A percentile compares a stretch with the other conserved stretches of the same genome.
These are phyloP conservation scores for Alternaria novae-zelandiae DNA, from an alignment of 2,329 filamentous ascomycete species.

Conservation along the genomic window DNA sequence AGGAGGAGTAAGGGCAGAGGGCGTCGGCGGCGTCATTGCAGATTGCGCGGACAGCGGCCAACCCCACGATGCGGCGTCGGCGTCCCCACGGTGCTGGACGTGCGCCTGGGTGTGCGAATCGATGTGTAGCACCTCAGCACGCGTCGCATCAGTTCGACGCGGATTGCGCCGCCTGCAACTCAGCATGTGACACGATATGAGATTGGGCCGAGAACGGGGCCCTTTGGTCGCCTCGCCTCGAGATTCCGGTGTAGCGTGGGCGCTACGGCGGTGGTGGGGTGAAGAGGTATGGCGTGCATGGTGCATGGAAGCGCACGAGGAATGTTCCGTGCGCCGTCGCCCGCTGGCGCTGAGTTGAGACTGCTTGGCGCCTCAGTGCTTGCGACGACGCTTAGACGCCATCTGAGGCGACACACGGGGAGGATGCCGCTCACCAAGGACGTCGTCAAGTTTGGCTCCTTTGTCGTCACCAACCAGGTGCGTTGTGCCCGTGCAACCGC, in stretches of 20 bases:
- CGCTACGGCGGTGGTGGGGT: background rate
- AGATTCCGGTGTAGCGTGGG: background rate
- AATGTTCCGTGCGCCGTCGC: slow-evolving; percentile 19
- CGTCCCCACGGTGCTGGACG: slow-evolving; percentile 18
- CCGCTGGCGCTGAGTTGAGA: slow-evolving; percentile 1
- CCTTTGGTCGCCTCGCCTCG: slow-evolving; percentile 3
- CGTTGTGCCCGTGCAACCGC: slow-evolving; percentile 2
- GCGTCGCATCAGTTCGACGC: slow-evolving; percentile 9
- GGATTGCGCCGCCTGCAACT: slow-evolving; percentile 1
- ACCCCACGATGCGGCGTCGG: slow-evolving; percentile 18
- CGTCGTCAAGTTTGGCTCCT: slow-evolving; percentile 52
- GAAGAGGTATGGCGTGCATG: slow-evolving; percentile 1
- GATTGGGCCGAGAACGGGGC: slow-evolving; percentile 13
- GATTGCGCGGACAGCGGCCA: background rate
- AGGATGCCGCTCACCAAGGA: slow-evolving; percentile 49
- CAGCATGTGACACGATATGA: slow-evolving; percentile 19
- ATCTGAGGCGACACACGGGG: background rate
- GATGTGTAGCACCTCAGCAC: slow-evolving; percentile 21
- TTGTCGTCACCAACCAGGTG: slow-evolving; percentile 55
- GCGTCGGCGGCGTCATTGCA: background rate
- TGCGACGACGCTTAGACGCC: slow-evolving; percentile 6
- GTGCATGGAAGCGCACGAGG: slow-evolving; percentile 14
- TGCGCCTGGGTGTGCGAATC: slow-evolving; percentile 23
- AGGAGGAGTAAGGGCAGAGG: background rate
- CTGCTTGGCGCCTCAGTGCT: slow-evolving; percentile 6